Evolutionary conservation across 2,329 filamentous ascomycete genomes (phyloP), one percentile per base, ranked within the genome.

Genomic region (Hymenoscyphus scutula): DNA sequence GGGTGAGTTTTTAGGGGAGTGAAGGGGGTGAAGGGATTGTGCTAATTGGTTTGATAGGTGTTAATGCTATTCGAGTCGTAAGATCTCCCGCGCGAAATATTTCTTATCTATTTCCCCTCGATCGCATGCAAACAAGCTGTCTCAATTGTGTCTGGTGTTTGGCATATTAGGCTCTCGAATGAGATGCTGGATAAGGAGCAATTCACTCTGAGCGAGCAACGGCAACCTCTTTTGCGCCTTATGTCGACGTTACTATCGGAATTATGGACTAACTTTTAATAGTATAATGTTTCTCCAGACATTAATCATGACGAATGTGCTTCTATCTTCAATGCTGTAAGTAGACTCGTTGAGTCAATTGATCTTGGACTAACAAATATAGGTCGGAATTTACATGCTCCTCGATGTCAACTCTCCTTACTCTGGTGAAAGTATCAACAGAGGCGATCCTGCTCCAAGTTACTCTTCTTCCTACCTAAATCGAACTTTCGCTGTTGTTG

Each of bases 341-440:
- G 68, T 67, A 5, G 15, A 32, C 78, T 68, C 60, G 74, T 75
- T 5, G 7, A 8, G 34, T n/a, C 19, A 15, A n/a, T n/a, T 6
- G 6, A 25, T 7, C 27, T 29, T 27, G 27, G 6, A 34, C 19
- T 27, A 45, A 25, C 62, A 66, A 53, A 67, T 27, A 30, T 15
- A 73, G 71, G 71, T 85, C 65, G 86, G 86, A 72, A 89, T 89
- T 75, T 89, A 88, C 77, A 85, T 89, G 83, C 76, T 88, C 70
- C 79, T 89, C 68, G 86, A 89, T 70, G 86, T 89, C 74, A 89
- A 89, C 78, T 87, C 85, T 53, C 86, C 86, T 56, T 76, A 86
- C 3, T 74, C 78, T 8, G 85, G 84, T 62, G 82, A 88, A 74
- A 79, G 82, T 63, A 76, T 89, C 56, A 80, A 81, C 71, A 82